These are phyloP conservation scores for Cytospora mali DNA, from an alignment of 2,329 filamentous ascomycete species.

Conservation along the genomic window DNA sequence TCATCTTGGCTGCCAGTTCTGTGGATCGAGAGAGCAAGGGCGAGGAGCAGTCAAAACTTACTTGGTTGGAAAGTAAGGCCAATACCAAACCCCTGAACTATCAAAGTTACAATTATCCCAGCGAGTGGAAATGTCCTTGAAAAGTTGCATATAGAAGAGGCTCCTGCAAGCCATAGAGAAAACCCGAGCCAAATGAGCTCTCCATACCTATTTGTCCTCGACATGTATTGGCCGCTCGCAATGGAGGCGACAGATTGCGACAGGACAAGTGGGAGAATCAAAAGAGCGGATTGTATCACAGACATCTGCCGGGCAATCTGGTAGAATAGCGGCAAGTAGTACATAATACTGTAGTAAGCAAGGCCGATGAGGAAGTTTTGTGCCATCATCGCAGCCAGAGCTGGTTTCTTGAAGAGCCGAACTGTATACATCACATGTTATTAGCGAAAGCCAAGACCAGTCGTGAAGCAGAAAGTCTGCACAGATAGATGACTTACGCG, in stretches of 20 bases:
- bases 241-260: conserved; percentile 48
- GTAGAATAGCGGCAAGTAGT: conserved; percentile 64
- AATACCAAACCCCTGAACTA: conserved; percentile 55
- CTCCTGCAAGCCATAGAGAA: conserved; percentile 40
- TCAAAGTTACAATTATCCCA: conserved; percentile 51
- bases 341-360: conserved; percentile 60
- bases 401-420: conserved; percentile 55
- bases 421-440: conserved; percentile 36
- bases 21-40: not conserved
- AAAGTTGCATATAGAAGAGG: conserved; percentile 14
- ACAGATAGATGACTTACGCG: conserved; percentile 38
- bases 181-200: conserved; percentile 56
- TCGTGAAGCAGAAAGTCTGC: not conserved
- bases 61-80: conserved; percentile 52
- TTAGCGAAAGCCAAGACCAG: not conserved
- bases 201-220: conserved; percentile 57
- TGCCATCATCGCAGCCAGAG: conserved; percentile 56
- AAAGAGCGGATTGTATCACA: conserved; percentile 47
- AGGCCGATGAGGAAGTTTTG: conserved; percentile 64
- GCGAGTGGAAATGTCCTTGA: not conserved
- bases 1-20: not conserved
- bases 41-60: not conserved
- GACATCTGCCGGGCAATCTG: conserved; percentile 46
- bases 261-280: conserved; percentile 51
- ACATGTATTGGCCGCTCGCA: conserved; percentile 60